These are phyloP conservation scores for Neurospora cerealis DNA, from an alignment of 495 filamentous ascomycete species.

Conservation along the genomic window DNA sequence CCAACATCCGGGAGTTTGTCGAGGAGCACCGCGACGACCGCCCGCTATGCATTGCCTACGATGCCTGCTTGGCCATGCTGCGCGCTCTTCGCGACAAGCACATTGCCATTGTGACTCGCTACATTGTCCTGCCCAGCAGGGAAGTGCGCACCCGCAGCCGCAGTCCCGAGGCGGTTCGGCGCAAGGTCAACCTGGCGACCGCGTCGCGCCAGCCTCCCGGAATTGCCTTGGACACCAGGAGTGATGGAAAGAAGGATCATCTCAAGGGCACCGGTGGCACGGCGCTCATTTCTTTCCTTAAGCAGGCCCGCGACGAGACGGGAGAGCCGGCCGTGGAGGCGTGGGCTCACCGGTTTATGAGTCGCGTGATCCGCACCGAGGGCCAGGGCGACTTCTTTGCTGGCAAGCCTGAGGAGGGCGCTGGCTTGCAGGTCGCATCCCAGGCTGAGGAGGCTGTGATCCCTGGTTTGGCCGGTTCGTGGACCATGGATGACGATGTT, in stretches of 20 bases:
- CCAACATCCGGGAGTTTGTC: conserved; percentile 85
- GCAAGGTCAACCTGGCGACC: conserved; percentile 57
- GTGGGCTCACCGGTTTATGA: conserved; percentile 70
- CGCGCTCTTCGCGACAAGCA: conserved; percentile 87
- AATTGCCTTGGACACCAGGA: conserved; percentile 19
- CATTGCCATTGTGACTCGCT: conserved; percentile 90
- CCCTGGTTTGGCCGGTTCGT: conserved; percentile 73
- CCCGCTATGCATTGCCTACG: conserved; percentile 68
- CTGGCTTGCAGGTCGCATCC: conserved; percentile 9
- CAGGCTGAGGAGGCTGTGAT: conserved; percentile 56
- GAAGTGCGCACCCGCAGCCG: conserved; percentile 38
- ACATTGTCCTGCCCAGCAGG: conserved; percentile 68
- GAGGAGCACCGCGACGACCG: conserved; percentile 50
- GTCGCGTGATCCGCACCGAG: conserved; percentile 33
- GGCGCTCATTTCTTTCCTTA: conserved; percentile 84
- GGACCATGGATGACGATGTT: conserved; percentile 66
- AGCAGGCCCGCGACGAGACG: conserved; percentile 92
- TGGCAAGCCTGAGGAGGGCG: conserved; percentile 44
- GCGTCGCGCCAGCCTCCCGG: conserved; percentile 37
- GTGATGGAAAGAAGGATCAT: conserved; percentile 36
- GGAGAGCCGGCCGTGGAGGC: conserved; percentile 81
- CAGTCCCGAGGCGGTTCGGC: conserved; percentile 31
- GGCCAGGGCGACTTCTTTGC: conserved; percentile 46
- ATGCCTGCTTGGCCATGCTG: conserved; percentile 85
- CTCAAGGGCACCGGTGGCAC: conserved; percentile 89